Percentiles rank a stretch among this genome's conserved stretches.
Conservation (phyloP, 1,284 basidiomycete genomes). For the Sanghuangporus baumii region DNA sequence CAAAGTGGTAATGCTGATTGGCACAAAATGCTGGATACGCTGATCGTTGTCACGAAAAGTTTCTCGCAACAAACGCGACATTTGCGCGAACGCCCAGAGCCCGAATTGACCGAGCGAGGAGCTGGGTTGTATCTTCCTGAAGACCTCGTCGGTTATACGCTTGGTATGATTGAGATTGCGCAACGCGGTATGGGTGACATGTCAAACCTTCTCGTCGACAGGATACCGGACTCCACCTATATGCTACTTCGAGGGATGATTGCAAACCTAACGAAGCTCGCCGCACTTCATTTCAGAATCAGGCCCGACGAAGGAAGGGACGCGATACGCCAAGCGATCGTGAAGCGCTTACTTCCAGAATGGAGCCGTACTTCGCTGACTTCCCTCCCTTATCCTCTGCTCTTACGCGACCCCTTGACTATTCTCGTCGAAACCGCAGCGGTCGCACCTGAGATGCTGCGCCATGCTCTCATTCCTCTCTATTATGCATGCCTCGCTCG, state of each 20-base stretch:
- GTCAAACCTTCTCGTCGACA: constrained; percentile 60
- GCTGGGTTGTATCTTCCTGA: constrained; percentile 84
- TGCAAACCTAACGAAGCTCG: constrained; percentile 62
- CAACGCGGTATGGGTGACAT: constrained; percentile 59
- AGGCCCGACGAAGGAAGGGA: constrained; percentile 66
- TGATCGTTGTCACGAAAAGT: constrained; percentile 64
- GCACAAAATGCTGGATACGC: constrained; percentile 72
- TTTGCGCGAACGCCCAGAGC: constrained; percentile 68
- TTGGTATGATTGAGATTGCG: constrained; percentile 77
- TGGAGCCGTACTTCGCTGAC: constrained; percentile 80
- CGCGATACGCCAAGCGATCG: constrained; percentile 75
- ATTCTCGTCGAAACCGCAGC: constrained; percentile 85
- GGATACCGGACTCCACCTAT: constrained; percentile 71
- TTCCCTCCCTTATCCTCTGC: constrained; percentile 71
- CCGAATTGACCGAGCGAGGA: constrained; percentile 64
- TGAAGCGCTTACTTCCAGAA: constrained; percentile 83
- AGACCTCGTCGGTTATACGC: constrained; percentile 86
- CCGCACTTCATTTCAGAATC: constrained; percentile 60
- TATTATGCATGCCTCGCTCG: constrained; percentile 89
- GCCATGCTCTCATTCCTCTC: constrained; percentile 76
- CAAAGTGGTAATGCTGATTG: constrained; percentile 48
- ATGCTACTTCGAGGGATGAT: constrained; percentile 75
- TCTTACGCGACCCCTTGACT: constrained; percentile 83
- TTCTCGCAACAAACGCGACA: constrained; percentile 72
- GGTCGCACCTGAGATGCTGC: constrained; percentile 82